Conservation (phyloP, 768 basidiomycete genomes). For the Mrakia frigida region DNA sequence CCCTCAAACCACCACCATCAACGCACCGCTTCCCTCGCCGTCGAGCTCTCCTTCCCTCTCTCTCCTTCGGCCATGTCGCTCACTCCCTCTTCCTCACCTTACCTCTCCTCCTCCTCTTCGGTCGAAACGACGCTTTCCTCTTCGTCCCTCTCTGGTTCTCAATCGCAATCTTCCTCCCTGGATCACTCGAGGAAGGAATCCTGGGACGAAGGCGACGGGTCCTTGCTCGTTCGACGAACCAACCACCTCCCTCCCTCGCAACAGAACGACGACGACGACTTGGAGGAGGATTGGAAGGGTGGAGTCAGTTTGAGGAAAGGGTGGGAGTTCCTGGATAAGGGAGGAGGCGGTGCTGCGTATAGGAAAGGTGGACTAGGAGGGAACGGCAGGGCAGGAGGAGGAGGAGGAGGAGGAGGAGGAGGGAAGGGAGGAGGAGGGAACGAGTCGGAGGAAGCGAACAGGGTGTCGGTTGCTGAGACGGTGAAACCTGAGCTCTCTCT, state of each 20-base stretch:
- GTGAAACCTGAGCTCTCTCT: slow-evolving; percentile 6
- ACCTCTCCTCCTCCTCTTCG: slow-evolving; percentile 21
- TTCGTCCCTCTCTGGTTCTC: slow-evolving; percentile 8
- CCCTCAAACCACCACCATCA: too few species aligned
- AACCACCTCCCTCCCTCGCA: background rate
- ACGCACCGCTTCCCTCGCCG: background rate
- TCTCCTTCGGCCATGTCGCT: background rate
- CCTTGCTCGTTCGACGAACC: background rate
- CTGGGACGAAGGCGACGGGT: slow-evolving; percentile 14
- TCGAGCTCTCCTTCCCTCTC: background rate
- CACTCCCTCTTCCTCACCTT: slow-evolving; percentile 1
- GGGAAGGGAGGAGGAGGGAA: background rate
- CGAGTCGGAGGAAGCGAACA: background rate
- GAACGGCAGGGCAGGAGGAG: background rate
- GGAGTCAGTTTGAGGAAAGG: slow-evolving; percentile 10
- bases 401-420: too few species aligned
- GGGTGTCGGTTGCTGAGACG: slow-evolving; percentile 29
- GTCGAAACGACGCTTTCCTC: slow-evolving; percentile 9
- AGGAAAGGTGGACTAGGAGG: too few species aligned
- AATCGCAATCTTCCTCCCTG: background rate
- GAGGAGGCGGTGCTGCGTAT: background rate
- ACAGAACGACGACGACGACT: background rate
- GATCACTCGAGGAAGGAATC: background rate
- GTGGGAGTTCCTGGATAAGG: slow-evolving; percentile 12
- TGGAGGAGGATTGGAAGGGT: slow-evolving; percentile 8